Conservation (phyloP, 805 yeast species). For the Nakazawaea anatomiae region DNA sequence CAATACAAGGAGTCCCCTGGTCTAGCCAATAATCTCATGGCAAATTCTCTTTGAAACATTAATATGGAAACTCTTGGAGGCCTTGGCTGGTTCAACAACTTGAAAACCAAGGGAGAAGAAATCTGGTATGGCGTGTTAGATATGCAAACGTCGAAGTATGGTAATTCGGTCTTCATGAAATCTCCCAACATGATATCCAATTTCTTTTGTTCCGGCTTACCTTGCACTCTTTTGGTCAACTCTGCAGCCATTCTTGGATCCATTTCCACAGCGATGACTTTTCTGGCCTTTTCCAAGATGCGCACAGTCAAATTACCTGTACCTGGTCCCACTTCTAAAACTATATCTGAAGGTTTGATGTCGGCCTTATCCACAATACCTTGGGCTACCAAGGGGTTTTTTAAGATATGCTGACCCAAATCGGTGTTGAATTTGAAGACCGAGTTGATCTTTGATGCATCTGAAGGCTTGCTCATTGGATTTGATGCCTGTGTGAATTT, state of each 20-base stretch:
- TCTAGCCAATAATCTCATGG: slow-evolving; percentile 84
- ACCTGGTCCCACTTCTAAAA: slow-evolving; percentile 98
- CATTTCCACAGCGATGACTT: slow-evolving; percentile 96
- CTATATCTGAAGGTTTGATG: slow-evolving; percentile 86
- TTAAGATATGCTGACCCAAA: slow-evolving; percentile 93
- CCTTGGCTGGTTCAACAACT: slow-evolving; percentile 78
- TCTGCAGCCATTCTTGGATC: slow-evolving; percentile 99
- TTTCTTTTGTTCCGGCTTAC: slow-evolving; percentile 90
- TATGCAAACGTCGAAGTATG: slow-evolving; percentile 92
- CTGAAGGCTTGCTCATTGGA: too few species aligned
- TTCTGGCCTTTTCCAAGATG: slow-evolving; percentile 85
- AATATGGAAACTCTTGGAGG: slow-evolving; percentile 94
- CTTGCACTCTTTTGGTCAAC: slow-evolving; percentile 93
- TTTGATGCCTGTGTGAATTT: slow-evolving; percentile 29
- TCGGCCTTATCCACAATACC: slow-evolving; percentile 97
- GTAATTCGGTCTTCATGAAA: slow-evolving; percentile 91
- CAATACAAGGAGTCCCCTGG: slow-evolving; percentile 96
- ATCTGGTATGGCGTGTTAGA: slow-evolving; percentile 98
- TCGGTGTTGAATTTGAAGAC: slow-evolving; percentile 97
- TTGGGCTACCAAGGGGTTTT: slow-evolving; percentile 94
- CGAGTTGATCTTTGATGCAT: slow-evolving; percentile 61
- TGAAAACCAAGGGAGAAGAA: slow-evolving; percentile 93
- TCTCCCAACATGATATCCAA: slow-evolving; percentile 91
- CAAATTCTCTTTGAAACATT: slow-evolving; percentile 98
- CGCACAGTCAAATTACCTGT: slow-evolving; percentile 95